Base-by-base conservation (phyloP, 176 grass and related monocot species). In the Stipa capillata region DNA sequence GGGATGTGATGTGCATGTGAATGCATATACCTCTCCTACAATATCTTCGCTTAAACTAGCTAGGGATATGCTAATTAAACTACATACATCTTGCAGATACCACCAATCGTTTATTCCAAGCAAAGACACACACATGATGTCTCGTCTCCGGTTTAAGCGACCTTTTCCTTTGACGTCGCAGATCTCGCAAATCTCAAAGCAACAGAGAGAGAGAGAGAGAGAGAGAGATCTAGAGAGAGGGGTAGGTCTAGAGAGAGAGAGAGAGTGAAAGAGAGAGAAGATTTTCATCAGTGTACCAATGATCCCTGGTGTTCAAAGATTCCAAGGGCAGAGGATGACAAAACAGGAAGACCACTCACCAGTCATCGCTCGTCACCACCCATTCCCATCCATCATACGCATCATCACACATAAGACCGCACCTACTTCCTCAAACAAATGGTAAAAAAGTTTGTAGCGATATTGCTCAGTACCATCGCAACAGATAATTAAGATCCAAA, bases 271-370 rank as follows among this genome's bases (percentile, higher is more conserved):
- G 0, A 50, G 59, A 17, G n/a, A 2, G 29, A 18, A 2, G 1
- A 53, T 39, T 40, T 66, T 7, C 40, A 77, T 45, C 6, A 33
- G 17, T 31, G 39, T 25, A 32, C 8, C 42, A 10, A 18, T 21
- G 23, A 21, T 31, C 21, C 70, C 52, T 65, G 16, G 69, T 49
- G 59, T 66, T 62, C 68, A 65, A 81, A 60, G 78, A 81, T 76
- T 86, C 84, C 70, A 68, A 13, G 25, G 16, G 49, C 35, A 73
- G n/a, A 47, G 37, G 29, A 37, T 31, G 77, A 66, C 68, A 47
- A 86, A 31, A n/a, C 54, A 59, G 40, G 69, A 81, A 80, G 39
- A 69, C 45, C 76, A 66, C 36, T 55, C 35, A 16, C 33, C 17
- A 40, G 74, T 63, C 72, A 76, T 59, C 66, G 47, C 66, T 59